phyloP scores from a whole-genome alignment of 1,284 basidiomycete genomes.

The Ceratobasidium sp. region DNA sequence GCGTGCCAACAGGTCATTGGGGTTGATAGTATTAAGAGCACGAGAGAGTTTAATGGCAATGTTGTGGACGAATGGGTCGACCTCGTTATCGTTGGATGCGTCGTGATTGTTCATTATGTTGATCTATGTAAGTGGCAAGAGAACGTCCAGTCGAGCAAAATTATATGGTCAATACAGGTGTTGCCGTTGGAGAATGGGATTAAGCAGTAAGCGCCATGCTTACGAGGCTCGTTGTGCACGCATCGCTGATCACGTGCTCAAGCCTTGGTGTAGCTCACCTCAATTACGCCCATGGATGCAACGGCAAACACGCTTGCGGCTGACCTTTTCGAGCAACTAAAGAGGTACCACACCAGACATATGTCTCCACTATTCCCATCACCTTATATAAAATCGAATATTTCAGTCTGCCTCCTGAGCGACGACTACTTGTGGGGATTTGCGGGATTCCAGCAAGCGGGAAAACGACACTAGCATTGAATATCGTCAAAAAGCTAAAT shows the following conservation, averaged over 20 bases:
- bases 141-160: neutral
- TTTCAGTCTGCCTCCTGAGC: constrained; percentile 56
- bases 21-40: constrained; percentile 77
- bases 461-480: constrained; percentile 73
- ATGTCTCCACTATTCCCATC: neutral
- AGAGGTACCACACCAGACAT: constrained; percentile 17
- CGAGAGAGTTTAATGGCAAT: constrained; percentile 82
- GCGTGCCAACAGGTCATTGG: constrained; percentile 80
- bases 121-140: neutral
- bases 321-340: constrained; percentile 24
- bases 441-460: constrained; percentile 84
- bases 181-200: neutral
- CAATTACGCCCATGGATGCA: constrained; percentile 23
- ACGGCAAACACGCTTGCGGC: constrained; percentile 18
- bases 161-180: neutral
- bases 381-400: neutral
- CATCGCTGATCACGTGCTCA: neutral
- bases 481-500: constrained; percentile 63
- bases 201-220: neutral
- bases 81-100: constrained; percentile 24
- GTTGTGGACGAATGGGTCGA: constrained; percentile 71
- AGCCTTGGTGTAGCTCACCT: neutral
- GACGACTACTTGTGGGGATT: constrained; percentile 75
- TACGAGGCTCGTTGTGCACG: neutral
- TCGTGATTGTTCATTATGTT: constrained; percentile 20